Evolutionary conservation across 2,329 filamentous ascomycete species (phyloP).

Genomic region (Lasiodiplodia gonubiensis): DNA sequence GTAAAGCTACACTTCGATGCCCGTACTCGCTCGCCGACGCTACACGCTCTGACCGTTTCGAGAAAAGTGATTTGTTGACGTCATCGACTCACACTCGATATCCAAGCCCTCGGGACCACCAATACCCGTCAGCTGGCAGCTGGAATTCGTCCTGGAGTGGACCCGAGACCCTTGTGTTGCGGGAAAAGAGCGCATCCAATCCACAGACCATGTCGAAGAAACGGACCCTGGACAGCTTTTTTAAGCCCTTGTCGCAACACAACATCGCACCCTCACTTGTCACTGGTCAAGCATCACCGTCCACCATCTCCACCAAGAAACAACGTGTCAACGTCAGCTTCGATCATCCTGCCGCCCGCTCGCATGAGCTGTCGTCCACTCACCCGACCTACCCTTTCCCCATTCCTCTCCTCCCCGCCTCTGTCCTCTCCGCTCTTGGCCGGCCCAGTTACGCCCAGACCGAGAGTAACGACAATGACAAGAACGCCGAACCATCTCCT

Average conservation of each 20-base stretch:
- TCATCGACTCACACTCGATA: conserved; percentile 9
- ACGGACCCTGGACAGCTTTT: conserved; percentile 73
- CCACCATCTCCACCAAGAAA: conserved; percentile 5
- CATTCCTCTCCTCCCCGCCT: conserved; percentile 54
- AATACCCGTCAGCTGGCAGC: not conserved
- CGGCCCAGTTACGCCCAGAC: not conserved
- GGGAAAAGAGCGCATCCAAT: not conserved
- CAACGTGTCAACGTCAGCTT: conserved; percentile 42
- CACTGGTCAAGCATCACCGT: not conserved
- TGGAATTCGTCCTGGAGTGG: not conserved
- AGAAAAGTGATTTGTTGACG: conserved; percentile 13
- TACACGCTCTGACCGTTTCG: conserved; percentile 10
- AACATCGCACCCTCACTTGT: not conserved
- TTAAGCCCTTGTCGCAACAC: conserved; percentile 55
- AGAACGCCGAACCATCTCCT: conserved; percentile 1
- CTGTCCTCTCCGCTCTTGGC: conserved; percentile 50
- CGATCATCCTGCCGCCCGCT: conserved; percentile 33
- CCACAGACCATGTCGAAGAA: conserved; percentile 51
- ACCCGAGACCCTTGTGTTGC: conserved; percentile 8
- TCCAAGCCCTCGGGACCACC: not conserved
- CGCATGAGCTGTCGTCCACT: conserved; percentile 38
- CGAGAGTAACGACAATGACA: conserved; percentile 31
- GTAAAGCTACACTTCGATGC: not conserved
- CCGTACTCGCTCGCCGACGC: not conserved
- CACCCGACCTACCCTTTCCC: conserved; percentile 61